These are phyloP conservation scores for Schrenkiella parvula DNA, from an alignment of 345 rosid species.

Conservation along the genomic window DNA sequence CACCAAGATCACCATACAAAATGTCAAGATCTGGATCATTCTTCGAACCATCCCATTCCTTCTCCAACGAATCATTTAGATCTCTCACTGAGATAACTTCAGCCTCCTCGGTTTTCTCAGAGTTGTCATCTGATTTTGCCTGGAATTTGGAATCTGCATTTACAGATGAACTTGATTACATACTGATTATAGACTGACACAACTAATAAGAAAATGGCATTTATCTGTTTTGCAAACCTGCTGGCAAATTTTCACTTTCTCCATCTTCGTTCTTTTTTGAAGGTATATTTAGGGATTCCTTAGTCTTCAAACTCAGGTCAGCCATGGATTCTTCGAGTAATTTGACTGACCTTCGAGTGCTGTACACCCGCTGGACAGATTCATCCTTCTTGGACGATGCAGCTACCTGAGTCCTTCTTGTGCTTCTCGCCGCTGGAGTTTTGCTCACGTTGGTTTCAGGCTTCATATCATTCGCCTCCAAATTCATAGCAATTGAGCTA, in stretches of 20 bases:
- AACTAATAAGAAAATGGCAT: not conserved
- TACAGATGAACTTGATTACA: not conserved
- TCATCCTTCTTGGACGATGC: slow-evolving; percentile 18
- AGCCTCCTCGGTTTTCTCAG: slow-evolving; percentile 15
- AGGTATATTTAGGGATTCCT: slow-evolving; percentile 17
- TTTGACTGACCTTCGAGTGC: slow-evolving; percentile 69
- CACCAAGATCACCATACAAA: slow-evolving; percentile 32
- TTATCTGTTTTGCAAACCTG: slow-evolving; percentile 14
- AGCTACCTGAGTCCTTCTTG: slow-evolving; percentile 32
- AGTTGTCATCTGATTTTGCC: slow-evolving; percentile 9
- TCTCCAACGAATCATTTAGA: slow-evolving; percentile 28
- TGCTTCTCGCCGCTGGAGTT: slow-evolving; percentile 30
- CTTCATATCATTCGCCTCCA: slow-evolving; percentile 17
- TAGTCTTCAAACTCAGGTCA: slow-evolving; percentile 49
- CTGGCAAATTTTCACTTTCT: not conserved
- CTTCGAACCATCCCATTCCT: slow-evolving; percentile 29
- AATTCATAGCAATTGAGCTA: slow-evolving; percentile 29
- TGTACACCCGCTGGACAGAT: slow-evolving; percentile 43
- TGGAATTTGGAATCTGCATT: slow-evolving; percentile 27
- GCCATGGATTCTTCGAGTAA: slow-evolving; percentile 60
- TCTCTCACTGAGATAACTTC: slow-evolving; percentile 26
- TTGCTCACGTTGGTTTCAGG: slow-evolving; percentile 21
- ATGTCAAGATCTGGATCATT: slow-evolving; percentile 24
- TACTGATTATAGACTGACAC: not conserved
- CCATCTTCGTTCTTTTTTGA: slow-evolving; percentile 14